These are phyloP conservation scores for Porcisia hertigi DNA, from an alignment of 208 protist genomes.

Conservation along the genomic window DNA sequence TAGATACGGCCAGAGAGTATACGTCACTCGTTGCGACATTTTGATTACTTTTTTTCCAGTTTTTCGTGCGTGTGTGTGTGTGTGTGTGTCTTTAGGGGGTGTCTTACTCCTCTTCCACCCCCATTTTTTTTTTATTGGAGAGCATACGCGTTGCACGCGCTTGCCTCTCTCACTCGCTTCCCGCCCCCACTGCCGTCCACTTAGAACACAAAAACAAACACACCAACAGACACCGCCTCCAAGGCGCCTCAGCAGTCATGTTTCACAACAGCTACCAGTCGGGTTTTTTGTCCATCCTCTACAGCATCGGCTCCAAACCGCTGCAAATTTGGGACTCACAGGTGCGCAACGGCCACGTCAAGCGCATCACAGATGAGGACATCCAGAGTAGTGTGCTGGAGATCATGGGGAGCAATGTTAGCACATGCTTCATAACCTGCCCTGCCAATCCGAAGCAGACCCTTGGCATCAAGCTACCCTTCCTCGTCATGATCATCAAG, in stretches of 20 bases:
- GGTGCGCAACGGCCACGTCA: slow-evolving; percentile 98
- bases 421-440: slow-evolving; percentile 98
- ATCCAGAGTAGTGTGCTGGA: slow-evolving; percentile 99
- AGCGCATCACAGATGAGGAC: slow-evolving; percentile 99
- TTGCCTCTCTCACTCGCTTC: too few species aligned
- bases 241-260: slow-evolving; percentile 64
- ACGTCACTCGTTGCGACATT: background rate
- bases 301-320: slow-evolving; percentile 98
- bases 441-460: slow-evolving; percentile 96
- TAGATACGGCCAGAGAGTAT: background rate
- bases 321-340: slow-evolving; percentile 99
- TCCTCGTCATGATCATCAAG: slow-evolving; percentile 99
- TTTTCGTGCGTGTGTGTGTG: slow-evolving; percentile 3
- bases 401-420: slow-evolving; percentile 98
- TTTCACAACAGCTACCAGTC: slow-evolving; percentile 99
- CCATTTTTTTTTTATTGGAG: too few species aligned
- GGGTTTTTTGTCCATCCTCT: slow-evolving; percentile 99
- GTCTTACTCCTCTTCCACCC: background rate
- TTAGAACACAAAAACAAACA: background rate
- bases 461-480: slow-evolving; percentile 99
- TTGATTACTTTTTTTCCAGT: background rate
- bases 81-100: background rate
- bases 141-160: too few species aligned
- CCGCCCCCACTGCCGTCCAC: too few species aligned
- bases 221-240: background rate